Evolutionary conservation across 163 green algal genomes (phyloP).

Genomic region (Volvox carteri): DNA sequence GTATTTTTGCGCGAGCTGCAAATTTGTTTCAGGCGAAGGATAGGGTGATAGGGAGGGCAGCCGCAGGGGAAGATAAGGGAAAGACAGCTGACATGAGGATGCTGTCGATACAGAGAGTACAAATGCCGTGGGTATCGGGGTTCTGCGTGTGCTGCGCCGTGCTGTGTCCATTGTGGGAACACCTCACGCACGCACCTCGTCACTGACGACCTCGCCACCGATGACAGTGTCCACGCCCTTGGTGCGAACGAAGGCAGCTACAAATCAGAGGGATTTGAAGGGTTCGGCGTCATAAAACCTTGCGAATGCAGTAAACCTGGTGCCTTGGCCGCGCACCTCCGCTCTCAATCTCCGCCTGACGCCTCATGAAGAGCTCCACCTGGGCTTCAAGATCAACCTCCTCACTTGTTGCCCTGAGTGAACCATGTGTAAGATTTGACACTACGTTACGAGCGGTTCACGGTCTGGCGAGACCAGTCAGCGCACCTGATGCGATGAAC

Average conservation of each 20-base stretch:
- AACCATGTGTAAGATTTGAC: not conserved
- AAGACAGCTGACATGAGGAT: too few species aligned
- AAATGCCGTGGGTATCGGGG: too few species aligned
- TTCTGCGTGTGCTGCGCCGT: too few species aligned
- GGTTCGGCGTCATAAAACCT: not conserved
- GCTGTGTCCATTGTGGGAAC: too few species aligned
- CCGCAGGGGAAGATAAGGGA: too few species aligned
- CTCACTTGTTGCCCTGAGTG: constrained; percentile 56
- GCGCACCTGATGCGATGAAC: constrained; percentile 23
- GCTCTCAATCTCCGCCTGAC: constrained; percentile 78
- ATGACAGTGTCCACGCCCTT: constrained; percentile 68
- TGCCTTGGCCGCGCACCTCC: constrained; percentile 61
- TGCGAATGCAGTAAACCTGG: not conserved
- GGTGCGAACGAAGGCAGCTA: constrained; percentile 74
- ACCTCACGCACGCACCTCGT: constrained; percentile 72
- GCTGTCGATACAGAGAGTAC: too few species aligned
- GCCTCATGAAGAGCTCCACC: constrained; percentile 85
- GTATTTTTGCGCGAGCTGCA: constrained; percentile 67
- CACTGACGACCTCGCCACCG: constrained; percentile 69
- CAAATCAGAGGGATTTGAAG: not conserved
- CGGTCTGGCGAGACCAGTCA: not conserved
- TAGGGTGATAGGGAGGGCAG: too few species aligned
- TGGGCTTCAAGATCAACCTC: constrained; percentile 83
- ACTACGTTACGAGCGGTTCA: not conserved
- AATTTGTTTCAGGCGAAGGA: too few species aligned